A percentile compares a stretch with the other conserved stretches of the same genome.
phyloP scores from a whole-genome alignment of 148 eudicot species.

The Dianthus caryophyllus region DNA sequence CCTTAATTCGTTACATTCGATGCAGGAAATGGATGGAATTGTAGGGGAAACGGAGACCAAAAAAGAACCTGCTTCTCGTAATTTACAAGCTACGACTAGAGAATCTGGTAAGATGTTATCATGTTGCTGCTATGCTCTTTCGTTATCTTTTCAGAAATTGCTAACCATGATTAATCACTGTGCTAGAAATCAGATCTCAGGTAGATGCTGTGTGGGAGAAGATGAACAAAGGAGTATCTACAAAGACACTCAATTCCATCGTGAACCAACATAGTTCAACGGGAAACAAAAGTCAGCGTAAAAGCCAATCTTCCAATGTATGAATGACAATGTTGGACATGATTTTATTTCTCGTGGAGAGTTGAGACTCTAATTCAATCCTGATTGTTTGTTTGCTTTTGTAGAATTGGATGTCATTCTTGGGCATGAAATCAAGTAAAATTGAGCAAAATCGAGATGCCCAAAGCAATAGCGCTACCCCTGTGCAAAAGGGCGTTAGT shows the following conservation, averaged over 20 bases:
- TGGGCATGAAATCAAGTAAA: constrained; percentile 61
- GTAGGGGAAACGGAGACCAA: constrained; percentile 33
- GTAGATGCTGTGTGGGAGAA: constrained; percentile 88
- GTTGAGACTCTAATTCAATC: background rate
- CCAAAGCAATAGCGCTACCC: constrained; percentile 23
- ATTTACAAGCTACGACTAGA: constrained; percentile 33
- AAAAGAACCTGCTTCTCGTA: constrained; percentile 32
- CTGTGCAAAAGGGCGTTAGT: constrained; percentile 41
- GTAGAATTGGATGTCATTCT: constrained; percentile 74
- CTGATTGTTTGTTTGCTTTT: constrained; percentile 4
- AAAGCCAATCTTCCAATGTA: constrained; percentile 41
- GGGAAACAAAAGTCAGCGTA: constrained; percentile 31
- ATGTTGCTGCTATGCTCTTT: background rate
- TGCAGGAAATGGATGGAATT: constrained; percentile 33
- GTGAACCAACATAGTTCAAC: constrained; percentile 35
- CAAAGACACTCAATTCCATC: constrained; percentile 51
- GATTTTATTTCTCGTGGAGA: background rate
- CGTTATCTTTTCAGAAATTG: background rate
- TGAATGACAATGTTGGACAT: constrained; percentile 22
- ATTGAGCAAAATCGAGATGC: constrained; percentile 24
- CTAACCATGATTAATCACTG: constrained; percentile 12
- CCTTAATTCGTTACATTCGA: constrained; percentile 10
- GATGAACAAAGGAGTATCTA: constrained; percentile 86
- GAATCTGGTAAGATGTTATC: constrained; percentile 39
- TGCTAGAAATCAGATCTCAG: constrained; percentile 70